Base-by-base conservation (phyloP, 2,329 filamentous ascomycete species). In the Verticillium nonalfalfae region DNA sequence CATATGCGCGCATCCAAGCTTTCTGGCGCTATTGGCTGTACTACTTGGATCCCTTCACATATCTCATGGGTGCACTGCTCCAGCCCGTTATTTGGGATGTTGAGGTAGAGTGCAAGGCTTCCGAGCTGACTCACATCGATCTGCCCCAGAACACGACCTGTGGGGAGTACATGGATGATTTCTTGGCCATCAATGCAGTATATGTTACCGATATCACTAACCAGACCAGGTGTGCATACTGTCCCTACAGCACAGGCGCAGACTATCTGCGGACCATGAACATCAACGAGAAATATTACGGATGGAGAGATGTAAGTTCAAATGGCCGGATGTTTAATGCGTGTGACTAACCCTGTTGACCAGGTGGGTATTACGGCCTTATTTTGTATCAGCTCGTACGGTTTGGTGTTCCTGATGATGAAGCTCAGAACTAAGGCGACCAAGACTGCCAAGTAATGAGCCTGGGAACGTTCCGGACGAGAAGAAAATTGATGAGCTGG, bases 21-120 rank as follows among this genome's bases (percentile, higher is more conserved):
- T 92, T 92, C 73, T 93, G 90, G 90, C 76, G 78, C 31, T 81
- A 81, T 65, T 90, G 86, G 85, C 35, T 36, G 35, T 36, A 36
- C 13, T 36, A 36, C 13, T 13, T 36, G 1, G 72, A 79, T 40
- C 76, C 76, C 1, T 79, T 78, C 64, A 77, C 66, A 1, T 79
- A 78, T 45, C 68, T 78, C 0, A 73, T 78, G 0, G 74, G 75
- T 1, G 74, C 74, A 0, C 67, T 78, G 1, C 63, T 79, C 4
- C 72, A 69, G 0, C 68, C 72, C 10, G 67, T 75, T 1, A 67
- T 75, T 18, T 77, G 74, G 73, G 73, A 77, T 18, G 69, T 75
- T n/a, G 55, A 73, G 31, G 74, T 78, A 1, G 34, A 71, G 3
- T 78, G 76, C 56, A 62, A 69, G 5, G 45, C 69, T 0, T 69